These are phyloP conservation scores for Brassica cretica DNA, from an alignment of 345 rosid genomes.

Conservation along the genomic window DNA sequence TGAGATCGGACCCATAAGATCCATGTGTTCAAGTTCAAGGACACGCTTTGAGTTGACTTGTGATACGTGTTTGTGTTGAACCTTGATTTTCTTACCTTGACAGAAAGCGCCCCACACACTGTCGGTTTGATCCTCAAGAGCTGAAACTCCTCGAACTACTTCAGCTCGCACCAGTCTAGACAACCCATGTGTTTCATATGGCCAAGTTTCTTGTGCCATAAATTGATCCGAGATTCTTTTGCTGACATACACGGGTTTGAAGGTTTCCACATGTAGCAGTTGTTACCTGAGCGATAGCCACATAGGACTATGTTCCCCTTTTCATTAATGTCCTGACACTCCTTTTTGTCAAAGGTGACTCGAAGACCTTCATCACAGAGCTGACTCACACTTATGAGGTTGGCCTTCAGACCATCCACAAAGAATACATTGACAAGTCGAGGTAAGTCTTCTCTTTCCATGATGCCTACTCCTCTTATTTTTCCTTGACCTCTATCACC, in stretches of 20 bases:
- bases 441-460: background rate
- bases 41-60: background rate
- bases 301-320: no score
- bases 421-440: background rate
- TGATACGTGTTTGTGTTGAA: background rate
- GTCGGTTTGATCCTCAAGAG: background rate
- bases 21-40: background rate
- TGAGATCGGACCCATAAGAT: background rate
- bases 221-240: background rate
- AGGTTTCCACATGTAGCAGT: background rate
- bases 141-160: background rate
- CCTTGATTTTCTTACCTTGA: background rate
- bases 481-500: background rate
- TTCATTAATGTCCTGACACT: background rate
- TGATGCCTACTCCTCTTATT: background rate
- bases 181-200: background rate
- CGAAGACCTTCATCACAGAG: background rate
- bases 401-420: background rate
- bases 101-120: background rate
- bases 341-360: background rate
- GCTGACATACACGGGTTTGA: background rate
- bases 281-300: background rate
- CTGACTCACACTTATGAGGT: background rate
- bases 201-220: background rate
- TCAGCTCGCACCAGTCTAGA: background rate